A percentile compares a stretch with the other conserved stretches of the same genome.
Evolutionary conservation across 2,329 filamentous ascomycete species (phyloP).

Genomic region (Rutstroemia sydowiana): DNA sequence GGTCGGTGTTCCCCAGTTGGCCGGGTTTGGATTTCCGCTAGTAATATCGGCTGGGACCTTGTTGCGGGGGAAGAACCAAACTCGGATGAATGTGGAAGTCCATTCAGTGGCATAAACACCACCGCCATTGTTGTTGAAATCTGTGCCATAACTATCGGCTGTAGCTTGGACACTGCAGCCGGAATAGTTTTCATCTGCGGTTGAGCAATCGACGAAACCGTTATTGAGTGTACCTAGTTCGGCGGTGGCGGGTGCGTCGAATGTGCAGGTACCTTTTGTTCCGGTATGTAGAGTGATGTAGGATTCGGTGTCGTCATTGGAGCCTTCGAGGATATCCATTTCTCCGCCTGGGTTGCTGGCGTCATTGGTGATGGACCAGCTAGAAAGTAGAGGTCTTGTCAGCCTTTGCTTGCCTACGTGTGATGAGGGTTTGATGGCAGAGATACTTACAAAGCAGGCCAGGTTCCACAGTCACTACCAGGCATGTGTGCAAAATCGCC

Average conservation of each 20-base stretch:
- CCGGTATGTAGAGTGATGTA: conserved; percentile 20
- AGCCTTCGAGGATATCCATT: conserved; percentile 42
- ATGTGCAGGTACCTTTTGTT: conserved; percentile 14
- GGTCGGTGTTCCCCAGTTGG: conserved; percentile 58
- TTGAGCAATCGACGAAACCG: conserved; percentile 31
- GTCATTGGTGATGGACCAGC: conserved; percentile 21
- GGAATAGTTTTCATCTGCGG: conserved; percentile 33
- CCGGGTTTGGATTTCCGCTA: conserved; percentile 52
- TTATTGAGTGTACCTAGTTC: conserved; percentile 27
- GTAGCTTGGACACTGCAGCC: conserved; percentile 32
- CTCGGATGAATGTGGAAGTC: conserved; percentile 37
- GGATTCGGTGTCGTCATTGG: conserved; percentile 39
- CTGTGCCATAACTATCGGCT: conserved; percentile 29
- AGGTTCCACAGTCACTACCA: conserved; percentile 60
- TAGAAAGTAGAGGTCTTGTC: conserved; percentile 1
- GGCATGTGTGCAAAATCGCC: conserved; percentile 70
- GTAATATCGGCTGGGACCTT: conserved; percentile 64
- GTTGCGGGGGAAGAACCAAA: conserved; percentile 54
- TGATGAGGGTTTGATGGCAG: too few species aligned
- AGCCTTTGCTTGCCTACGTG: not conserved
- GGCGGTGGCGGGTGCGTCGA: conserved; percentile 11
- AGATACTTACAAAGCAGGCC: conserved; percentile 54
- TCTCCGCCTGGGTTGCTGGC: conserved; percentile 18
- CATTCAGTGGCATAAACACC: conserved; percentile 55
- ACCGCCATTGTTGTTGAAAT: conserved; percentile 26